Base-by-base conservation (phyloP, 2,329 filamentous ascomycete genomes). In the Lasiodiplodia sp. region DNA sequence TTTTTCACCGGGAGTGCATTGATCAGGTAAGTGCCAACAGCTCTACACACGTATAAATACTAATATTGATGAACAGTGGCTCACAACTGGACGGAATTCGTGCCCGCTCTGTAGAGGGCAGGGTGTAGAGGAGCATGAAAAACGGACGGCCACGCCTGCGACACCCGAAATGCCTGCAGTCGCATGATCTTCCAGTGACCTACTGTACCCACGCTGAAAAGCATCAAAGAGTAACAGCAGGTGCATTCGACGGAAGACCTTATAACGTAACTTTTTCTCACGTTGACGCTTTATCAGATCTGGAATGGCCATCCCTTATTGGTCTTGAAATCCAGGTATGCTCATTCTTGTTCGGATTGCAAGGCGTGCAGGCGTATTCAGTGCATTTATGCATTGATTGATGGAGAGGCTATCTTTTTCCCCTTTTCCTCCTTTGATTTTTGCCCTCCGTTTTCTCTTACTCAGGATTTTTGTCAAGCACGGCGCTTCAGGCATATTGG, bases 1-100 rank as follows among this genome's bases (percentile, higher is more conserved):
- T 91, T 69, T 92, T 90, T 78, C 89, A 92, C 78, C 86, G 84
- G 71, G 86, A 90, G 72, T 92, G 89, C 77, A 91, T 92, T 76
- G 89, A 91, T 76, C 87, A 90, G 84, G 88, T 90, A 81, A 74
- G 84, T 75, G 49, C 8, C 31, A n/a, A 25, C 21, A 4, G 31
- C 11, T 21, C 8, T 21, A 31, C 5, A 16, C 8, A 23, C 11
- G 8, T 37, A 16, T 47, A 37, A 18, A n/a, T 53, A 74, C 55
- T 66, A 23, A 63, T 57, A 21, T 6, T 64, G 11, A 56, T 66
- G 67, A 38, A 37, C 69, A 91, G 88, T 91, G 89, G 89, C 81
- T 91, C 57, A 91, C 88, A 21, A 91, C 88, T 68, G 87, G 87
- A 63, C 87, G 87, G 68, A 90, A 90, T 74, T 89, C 87, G 4